Evolutionary conservation across 345 rosid genomes (phyloP), one percentile per base, ranked within the genome.

Genomic region (thale cress (Arabidopsis thaliana)): DNA sequence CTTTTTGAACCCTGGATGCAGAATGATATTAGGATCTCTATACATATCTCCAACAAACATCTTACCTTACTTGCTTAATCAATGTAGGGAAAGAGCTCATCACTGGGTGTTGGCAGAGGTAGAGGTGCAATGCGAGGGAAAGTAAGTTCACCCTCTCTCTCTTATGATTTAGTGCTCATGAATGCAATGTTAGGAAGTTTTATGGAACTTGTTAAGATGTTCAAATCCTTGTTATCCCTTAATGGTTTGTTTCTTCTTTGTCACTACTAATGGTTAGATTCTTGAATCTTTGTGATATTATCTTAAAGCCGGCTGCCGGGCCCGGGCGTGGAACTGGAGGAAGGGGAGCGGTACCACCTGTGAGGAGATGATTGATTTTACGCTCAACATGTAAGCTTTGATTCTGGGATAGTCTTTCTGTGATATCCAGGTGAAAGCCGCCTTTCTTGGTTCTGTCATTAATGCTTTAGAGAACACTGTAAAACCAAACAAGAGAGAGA

Each of bases 21-120:
- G 67, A 59, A 24, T 23, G 8, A 33, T 58, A 1, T 1, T 8
- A 56, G 34, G 16, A 20, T 50, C 32, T 52, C 25, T 59, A 36
- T 24, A n/a, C 13, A 30, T 44, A 23, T 75, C 32, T 20, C 44
- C 37, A 9, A 2, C 60, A 1, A 28, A 53, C 28, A 11, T 53
- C 8, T 22, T 42, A 34, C 42, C 36, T 49, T 44, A 28, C 7
- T 61, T 64, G 58, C 25, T 34, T 49, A 34, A 72, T 57, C 77
- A 76, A 65, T 83, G 81, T 69, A 96, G 99, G 99, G 99, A 71
- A 96, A 96, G 87, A 91, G 97, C 81, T 85, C 98, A 40, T 86
- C 99, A 16, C 81, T 96, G 8, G 98, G 99, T 67, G 98, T 96
- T 81, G 99, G 99, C 71, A 88, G 98, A 80, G 99, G 99, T 53